Evolutionary conservation across 352 stramenopile genomes (phyloP).

Genomic region (Phytophthora pistaciae): DNA sequence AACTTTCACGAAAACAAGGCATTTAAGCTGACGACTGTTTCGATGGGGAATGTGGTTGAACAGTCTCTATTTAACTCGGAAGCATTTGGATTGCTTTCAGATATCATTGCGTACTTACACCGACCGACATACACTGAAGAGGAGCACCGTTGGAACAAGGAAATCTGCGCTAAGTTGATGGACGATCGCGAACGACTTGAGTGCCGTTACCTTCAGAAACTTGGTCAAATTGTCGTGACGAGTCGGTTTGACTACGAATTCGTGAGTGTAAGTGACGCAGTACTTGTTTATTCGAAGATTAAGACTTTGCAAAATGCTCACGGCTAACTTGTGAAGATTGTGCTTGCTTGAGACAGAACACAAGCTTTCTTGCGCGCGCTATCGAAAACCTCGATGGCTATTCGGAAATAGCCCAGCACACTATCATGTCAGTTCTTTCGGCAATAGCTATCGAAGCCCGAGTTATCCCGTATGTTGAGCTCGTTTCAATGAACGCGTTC

Average conservation of each 20-base stretch:
- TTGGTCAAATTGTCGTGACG: slow-evolving; percentile 55
- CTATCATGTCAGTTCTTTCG: slow-evolving; percentile 61
- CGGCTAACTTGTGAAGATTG: slow-evolving; percentile 4
- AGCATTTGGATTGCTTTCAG: slow-evolving; percentile 55
- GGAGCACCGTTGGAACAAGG: slow-evolving; percentile 5
- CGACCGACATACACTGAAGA: slow-evolving; percentile 19
- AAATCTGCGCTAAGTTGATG: slow-evolving; percentile 12
- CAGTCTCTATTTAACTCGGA: slow-evolving; percentile 57
- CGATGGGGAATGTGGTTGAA: slow-evolving; percentile 5
- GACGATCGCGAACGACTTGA: slow-evolving; percentile 38
- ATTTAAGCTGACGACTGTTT: slow-evolving; percentile 40
- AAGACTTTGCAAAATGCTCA: not conserved
- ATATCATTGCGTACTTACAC: slow-evolving; percentile 58
- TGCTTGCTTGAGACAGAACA: slow-evolving; percentile 39
- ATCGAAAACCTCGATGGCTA: slow-evolving; percentile 56
- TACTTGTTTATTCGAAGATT: not conserved
- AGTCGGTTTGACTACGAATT: slow-evolving; percentile 63
- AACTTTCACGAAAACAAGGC: slow-evolving; percentile 44
- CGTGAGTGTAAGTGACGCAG: slow-evolving; percentile 49
- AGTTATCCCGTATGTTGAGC: slow-evolving; percentile 63
- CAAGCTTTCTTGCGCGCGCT: slow-evolving; percentile 45
- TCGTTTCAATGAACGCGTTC: slow-evolving; percentile 44
- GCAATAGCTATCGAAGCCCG: slow-evolving; percentile 65
- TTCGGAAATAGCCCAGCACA: slow-evolving; percentile 58
- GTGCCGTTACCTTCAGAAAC: slow-evolving; percentile 57